Conservation (phyloP, 176 grass and related monocot species). For the Chloris gayana region DNA sequence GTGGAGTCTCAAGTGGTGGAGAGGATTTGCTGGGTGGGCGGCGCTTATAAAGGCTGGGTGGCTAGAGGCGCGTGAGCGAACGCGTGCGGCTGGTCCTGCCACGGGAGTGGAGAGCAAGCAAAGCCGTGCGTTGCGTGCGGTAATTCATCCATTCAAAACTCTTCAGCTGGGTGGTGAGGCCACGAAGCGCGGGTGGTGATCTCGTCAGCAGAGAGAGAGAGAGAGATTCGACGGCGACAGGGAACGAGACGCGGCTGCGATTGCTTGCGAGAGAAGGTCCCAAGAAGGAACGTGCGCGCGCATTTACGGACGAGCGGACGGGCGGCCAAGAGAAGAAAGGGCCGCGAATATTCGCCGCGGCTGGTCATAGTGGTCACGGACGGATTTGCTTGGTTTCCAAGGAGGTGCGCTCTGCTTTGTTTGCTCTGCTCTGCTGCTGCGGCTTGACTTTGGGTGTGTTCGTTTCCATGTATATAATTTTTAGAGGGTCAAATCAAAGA, state of each 20-base stretch:
- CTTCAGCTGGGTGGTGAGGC: too few relatives aligned
- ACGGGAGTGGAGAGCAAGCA: conserved; percentile 24
- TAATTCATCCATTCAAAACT: neutral
- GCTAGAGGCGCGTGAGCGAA: neutral
- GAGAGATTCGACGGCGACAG: neutral
- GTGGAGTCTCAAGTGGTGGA: neutral
- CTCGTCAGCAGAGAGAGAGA: too few relatives aligned
- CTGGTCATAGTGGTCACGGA: too few relatives aligned
- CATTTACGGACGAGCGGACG: too few relatives aligned
- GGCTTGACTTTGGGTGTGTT: too few relatives aligned
- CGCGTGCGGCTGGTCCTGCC: neutral
- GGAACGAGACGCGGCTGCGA: neutral
- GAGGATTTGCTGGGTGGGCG: conserved; percentile 1
- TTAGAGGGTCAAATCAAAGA: too few relatives aligned
- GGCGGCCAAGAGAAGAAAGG: neutral
- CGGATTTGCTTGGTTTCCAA: too few relatives aligned
- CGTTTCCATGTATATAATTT: too few relatives aligned
- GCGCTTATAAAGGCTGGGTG: neutral
- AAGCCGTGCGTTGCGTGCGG: neutral
- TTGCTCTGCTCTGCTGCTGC: too few relatives aligned
- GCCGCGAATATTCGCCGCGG: neutral
- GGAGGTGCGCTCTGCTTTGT: too few relatives aligned
- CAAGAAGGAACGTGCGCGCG: neutral
- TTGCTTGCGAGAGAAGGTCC: neutral
- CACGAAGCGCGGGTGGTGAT: too few relatives aligned